Base-by-base conservation (phyloP, 2,329 filamentous ascomycete species). In the Fusarium circinatum region DNA sequence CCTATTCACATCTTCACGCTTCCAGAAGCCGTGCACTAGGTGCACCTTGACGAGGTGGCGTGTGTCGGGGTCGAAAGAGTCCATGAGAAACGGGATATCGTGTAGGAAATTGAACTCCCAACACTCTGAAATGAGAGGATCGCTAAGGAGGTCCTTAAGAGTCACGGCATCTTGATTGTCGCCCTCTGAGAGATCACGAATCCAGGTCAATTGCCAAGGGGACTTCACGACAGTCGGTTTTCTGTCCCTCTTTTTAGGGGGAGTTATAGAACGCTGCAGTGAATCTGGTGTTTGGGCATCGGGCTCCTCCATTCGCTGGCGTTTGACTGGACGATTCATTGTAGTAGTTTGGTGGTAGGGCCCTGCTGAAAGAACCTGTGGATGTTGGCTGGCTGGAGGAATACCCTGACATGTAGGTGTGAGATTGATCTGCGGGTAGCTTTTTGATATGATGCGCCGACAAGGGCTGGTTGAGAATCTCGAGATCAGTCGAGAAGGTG, bases 91-190 rank as follows among this genome's bases (percentile, higher is more conserved):
- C 47, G 84, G 81, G 18, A 91, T 80, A 73, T 93, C 88, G 70
- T 92, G 89, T 4, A 93, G 78, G 62, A 85, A 93, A 77, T 93
- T 93, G 80, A 93, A 93, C 62, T 91, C 86, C 91, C 91, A 93
- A 71, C 89, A 90, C 78, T 93, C 89, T 44, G 88, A 87, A 62
- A 96, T 93, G 70, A 94, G 85, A 1, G 93, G 92, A 79, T 95
- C 90, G 1, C 92, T 90, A 3, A 97, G 85, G 11, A 97, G 86
- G 65, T 94, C 92, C 9, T 84, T 83, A 15, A 96, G 84, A 3
- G 85, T 87, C 39, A 96, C 82, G 0, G 93, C 86, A 79, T 92
- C 93, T 30, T 85, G 82, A 82, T 97, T 96, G 69, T 83, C 82
- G 2, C 83, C 80, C 4, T 84, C 80, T 4, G 90, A 85, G 1